phyloP scores from a whole-genome alignment of 1,284 basidiomycete species.

The Austroboletus novae-zelandiae region DNA sequence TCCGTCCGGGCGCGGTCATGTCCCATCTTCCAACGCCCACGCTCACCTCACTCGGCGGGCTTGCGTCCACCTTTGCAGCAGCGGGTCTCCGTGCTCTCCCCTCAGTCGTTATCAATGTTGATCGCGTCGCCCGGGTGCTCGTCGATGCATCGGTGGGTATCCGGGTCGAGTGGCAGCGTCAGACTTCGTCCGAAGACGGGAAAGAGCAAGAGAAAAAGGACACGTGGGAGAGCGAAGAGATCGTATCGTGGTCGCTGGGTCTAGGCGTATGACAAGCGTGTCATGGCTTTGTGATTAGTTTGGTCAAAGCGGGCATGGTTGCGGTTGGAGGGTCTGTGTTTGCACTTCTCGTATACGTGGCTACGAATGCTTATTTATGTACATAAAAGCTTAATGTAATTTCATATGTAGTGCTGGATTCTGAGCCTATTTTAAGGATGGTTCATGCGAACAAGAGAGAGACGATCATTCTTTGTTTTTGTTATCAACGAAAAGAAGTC shows the following conservation, averaged over 20 bases:
- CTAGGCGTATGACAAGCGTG: slow-evolving; percentile 17
- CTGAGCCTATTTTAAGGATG: too few species aligned
- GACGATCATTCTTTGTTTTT: too few species aligned
- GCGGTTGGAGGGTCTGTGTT: too few species aligned
- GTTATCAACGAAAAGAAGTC: too few species aligned
- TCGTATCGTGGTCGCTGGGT: slow-evolving; percentile 24
- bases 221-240: slow-evolving; percentile 30
- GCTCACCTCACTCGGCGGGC: slow-evolving; percentile 16
- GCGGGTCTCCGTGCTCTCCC: slow-evolving; percentile 22
- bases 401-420: too few species aligned
- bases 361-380: not conserved
- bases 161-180: slow-evolving; percentile 27
- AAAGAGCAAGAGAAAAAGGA: slow-evolving; percentile 11
- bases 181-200: slow-evolving; percentile 2
- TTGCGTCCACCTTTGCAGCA: slow-evolving; percentile 17
- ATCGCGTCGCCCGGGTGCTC: slow-evolving; percentile 20
- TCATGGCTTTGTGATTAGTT: not conserved
- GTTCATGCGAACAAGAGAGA: too few species aligned
- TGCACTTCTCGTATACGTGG: too few species aligned
- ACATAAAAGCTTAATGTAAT: too few species aligned
- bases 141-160: slow-evolving; percentile 29
- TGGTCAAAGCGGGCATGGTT: too few species aligned
- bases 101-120: slow-evolving; percentile 23
- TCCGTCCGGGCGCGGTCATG: slow-evolving; percentile 22
- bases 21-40: slow-evolving; percentile 5